Base-by-base conservation (phyloP, 257 asterid genomes). In the Nicotiana paniculata region DNA sequence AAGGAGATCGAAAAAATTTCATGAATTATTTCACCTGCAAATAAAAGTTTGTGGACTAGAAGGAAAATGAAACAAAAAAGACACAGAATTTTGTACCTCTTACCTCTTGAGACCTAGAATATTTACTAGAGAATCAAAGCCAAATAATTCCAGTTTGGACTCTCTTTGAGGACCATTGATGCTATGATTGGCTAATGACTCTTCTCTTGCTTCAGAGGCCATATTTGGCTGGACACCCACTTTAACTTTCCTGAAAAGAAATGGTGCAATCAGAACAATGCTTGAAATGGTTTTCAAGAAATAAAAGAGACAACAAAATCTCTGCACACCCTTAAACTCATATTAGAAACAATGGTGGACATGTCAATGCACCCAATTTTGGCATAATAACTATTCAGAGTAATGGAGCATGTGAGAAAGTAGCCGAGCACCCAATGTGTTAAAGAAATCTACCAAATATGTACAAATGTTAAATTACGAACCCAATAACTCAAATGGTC, bases 81-180 rank as follows among this genome's bases (percentile, higher is more conserved):
- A 72, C 79, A 69, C 6, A 72, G 79, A 46, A 72, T 72, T 54
- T 46, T 72, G 70, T 81, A 84, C 18, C 79, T 43, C 87, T 66
- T 90, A 96, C 99, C 97, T 94, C 89, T 93, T 96, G 82, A 96
- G 99, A 85, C 99, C 99, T 86, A 94, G 88, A 81, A 94, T 96
- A 85, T 94, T 94, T 74, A 96, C 99, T 16, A 96, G 98, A 48
- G 99, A 96, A 84, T 96, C 99, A 86, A 95, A 93, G 81, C 98
- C 98, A 91, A 96, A 96, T 83, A 96, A 87, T 89, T 93, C 99
- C 95, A 96, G 87, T 88, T 94, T 94, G 83, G 99, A 96, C 81
- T 93, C 97, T 48, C 69, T 81, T 66, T 88, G 95, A 77, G 93
- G 74, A 81, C 92, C 97, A 83, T 91, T 93, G 81, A 80, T 86